Percentiles rank a stretch among this genome's conserved stretches.
Conservation (phyloP, 1,284 basidiomycete genomes). For the Ustilago sp. region DNA sequence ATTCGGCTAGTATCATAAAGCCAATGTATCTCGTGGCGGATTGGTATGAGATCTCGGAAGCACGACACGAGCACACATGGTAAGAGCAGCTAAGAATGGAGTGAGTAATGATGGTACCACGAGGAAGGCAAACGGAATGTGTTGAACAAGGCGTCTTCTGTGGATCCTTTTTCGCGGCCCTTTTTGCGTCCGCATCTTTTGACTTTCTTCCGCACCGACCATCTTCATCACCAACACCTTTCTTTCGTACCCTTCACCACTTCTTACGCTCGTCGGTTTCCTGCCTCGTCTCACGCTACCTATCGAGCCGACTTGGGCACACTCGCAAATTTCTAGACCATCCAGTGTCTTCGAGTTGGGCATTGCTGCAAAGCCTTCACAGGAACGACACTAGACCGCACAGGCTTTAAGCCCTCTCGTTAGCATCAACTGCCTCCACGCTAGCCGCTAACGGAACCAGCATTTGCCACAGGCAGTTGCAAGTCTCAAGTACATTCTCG, state of each 20-base stretch:
- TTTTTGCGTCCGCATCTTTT: background rate
- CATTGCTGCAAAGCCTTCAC: background rate
- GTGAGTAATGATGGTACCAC: background rate
- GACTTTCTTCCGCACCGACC: background rate
- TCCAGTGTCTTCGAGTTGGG: background rate
- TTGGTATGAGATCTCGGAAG: background rate
- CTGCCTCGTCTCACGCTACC: background rate
- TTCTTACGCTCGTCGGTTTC: background rate
- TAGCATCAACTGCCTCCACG: background rate
- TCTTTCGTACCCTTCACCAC: background rate
- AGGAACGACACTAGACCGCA: background rate
- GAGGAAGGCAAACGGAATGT: background rate
- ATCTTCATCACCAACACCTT: background rate
- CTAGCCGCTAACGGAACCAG: background rate
- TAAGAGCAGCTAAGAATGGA: background rate
- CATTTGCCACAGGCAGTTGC: background rate
- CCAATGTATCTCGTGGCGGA: no score
- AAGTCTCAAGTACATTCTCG: background rate
- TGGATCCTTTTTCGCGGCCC: conserved; percentile 2
- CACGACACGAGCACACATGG: background rate
- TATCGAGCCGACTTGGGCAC: no score
- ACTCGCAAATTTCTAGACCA: background rate
- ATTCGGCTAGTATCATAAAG: no score
- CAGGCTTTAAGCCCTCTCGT: background rate
- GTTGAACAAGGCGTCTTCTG: background rate